These are phyloP conservation scores for Trifolium subterraneum DNA, from an alignment of 306 rosid genomes.

Conservation along the genomic window DNA sequence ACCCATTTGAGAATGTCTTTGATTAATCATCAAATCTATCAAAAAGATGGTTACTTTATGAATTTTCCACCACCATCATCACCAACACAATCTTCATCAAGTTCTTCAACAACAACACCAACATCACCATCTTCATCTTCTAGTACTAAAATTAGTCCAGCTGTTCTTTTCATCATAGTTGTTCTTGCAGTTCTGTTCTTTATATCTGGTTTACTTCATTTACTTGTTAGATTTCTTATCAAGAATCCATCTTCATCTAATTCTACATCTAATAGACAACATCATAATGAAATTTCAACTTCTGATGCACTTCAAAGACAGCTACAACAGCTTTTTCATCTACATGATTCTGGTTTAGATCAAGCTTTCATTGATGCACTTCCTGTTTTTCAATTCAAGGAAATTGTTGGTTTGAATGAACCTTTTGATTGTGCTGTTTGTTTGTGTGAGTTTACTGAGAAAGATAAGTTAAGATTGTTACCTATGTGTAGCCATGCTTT, in stretches of 20 bases:
- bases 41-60: slow-evolving; percentile 72
- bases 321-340: slow-evolving; percentile 93
- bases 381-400: slow-evolving; percentile 92
- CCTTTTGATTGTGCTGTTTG: slow-evolving; percentile 98
- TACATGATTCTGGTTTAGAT: slow-evolving; percentile 95
- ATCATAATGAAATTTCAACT: slow-evolving; percentile 75
- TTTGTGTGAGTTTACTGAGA: slow-evolving; percentile 79
- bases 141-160: slow-evolving; percentile 87
- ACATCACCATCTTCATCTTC: slow-evolving; percentile 60
- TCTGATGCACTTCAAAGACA: slow-evolving; percentile 95
- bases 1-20: slow-evolving; percentile 82
- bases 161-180: slow-evolving; percentile 91
- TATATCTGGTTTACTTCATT: slow-evolving; percentile 92
- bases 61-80: slow-evolving; percentile 63
- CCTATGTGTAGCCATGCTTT: slow-evolving; percentile 98
- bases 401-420: slow-evolving; percentile 87
- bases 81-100: slow-evolving; percentile 37
- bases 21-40: slow-evolving; percentile 65
- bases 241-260: slow-evolving; percentile 78
- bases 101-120: slow-evolving; percentile 45
- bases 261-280: slow-evolving; percentile 60
- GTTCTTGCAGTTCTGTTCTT: slow-evolving; percentile 89
- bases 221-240: slow-evolving; percentile 90
- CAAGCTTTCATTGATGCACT: slow-evolving; percentile 97
- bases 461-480: slow-evolving; percentile 88